Evolutionary conservation across 768 basidiomycete species (phyloP).

Genomic region (Russula emetica): DNA sequence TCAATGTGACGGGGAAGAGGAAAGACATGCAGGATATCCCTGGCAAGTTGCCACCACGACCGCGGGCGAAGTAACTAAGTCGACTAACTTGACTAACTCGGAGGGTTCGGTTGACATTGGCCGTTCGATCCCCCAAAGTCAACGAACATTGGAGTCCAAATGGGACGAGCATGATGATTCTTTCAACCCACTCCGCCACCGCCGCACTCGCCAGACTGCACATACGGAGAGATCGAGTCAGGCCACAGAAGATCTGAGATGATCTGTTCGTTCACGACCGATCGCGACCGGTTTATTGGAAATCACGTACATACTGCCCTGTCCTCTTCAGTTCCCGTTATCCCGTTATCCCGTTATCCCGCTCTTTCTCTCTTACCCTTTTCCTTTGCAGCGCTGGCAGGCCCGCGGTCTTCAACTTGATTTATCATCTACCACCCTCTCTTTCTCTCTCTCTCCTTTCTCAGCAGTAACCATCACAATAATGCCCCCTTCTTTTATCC

Average conservation of each 20-base stretch:
- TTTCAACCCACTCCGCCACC: too few relatives aligned
- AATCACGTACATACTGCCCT: neutral
- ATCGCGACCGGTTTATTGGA: neutral
- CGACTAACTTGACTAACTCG: too few relatives aligned
- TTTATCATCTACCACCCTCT: neutral
- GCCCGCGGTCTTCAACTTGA: neutral
- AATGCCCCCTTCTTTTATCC: slow-evolving; percentile 8
- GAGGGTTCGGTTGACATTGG: too few relatives aligned
- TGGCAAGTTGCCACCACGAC: neutral
- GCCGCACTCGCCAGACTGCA: too few relatives aligned
- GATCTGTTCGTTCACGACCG: neutral
- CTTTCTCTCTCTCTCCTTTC: neutral
- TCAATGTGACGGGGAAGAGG: too few relatives aligned
- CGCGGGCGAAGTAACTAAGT: neutral
- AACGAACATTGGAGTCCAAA: too few relatives aligned
- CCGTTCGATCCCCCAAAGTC: too few relatives aligned
- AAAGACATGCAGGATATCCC: too few relatives aligned
- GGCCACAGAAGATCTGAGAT: neutral
- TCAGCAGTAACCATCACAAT: neutral
- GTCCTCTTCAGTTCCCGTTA: too few relatives aligned
- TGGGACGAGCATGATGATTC: too few relatives aligned
- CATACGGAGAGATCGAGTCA: too few relatives aligned
- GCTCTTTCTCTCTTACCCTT: neutral
- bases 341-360: neutral
- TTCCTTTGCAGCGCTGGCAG: neutral